These are phyloP conservation scores for Lactifluus hygrophoroides DNA, from an alignment of 768 basidiomycete genomes.

Conservation along the genomic window DNA sequence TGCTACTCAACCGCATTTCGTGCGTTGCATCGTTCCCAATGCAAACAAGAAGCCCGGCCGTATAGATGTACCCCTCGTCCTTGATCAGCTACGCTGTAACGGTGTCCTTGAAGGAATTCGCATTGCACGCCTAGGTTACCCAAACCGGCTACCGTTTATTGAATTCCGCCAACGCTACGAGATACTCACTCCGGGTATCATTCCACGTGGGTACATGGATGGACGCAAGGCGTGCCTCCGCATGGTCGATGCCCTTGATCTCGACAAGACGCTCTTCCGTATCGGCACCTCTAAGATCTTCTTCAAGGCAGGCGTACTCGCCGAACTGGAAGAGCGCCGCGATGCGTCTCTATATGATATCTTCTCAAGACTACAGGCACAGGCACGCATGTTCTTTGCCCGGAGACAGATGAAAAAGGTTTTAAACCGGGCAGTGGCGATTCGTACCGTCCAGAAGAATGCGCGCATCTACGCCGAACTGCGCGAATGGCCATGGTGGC, in stretches of 20 bases:
- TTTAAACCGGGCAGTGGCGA: slow-evolving; percentile 83
- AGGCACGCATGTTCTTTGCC: slow-evolving; percentile 77
- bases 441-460: slow-evolving; percentile 89
- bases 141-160: slow-evolving; percentile 92
- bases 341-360: slow-evolving; percentile 84
- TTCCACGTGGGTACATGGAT: slow-evolving; percentile 96
- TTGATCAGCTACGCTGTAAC: slow-evolving; percentile 95
- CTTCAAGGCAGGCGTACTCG: slow-evolving; percentile 97
- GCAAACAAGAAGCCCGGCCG: slow-evolving; percentile 81
- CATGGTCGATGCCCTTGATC: slow-evolving; percentile 83
- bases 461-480: slow-evolving; percentile 86
- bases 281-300: slow-evolving; percentile 97
- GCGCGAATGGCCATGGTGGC: slow-evolving; percentile 99
- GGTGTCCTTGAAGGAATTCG: slow-evolving; percentile 99
- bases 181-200: slow-evolving; percentile 86
- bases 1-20: slow-evolving; percentile 99
- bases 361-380: slow-evolving; percentile 82
- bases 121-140: slow-evolving; percentile 94
- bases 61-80: slow-evolving; percentile 87
- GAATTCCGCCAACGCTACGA: slow-evolving; percentile 98
- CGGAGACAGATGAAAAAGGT: slow-evolving; percentile 91
- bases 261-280: slow-evolving; percentile 77
- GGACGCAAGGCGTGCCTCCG: slow-evolving; percentile 88
- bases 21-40: slow-evolving; percentile 97
- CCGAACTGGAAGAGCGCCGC: slow-evolving; percentile 88